Conservation (phyloP, 78 protist species). For the Chrysochromulina parva region DNA sequence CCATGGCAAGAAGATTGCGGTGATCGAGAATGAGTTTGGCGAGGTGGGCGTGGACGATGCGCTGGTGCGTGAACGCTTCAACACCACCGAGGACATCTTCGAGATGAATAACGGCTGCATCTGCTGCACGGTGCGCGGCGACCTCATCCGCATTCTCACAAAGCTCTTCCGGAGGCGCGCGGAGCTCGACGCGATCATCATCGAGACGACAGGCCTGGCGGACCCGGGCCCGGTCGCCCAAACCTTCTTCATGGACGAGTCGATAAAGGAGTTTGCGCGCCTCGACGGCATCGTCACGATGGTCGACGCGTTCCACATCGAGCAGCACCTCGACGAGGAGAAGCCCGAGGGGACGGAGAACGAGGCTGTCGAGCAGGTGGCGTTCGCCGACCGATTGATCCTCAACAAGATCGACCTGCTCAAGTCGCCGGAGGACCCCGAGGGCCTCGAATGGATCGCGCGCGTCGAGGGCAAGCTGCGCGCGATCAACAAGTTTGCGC, state of each 20-base stretch:
- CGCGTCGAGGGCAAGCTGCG: not conserved
- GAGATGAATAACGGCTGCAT: slow-evolving; percentile 38
- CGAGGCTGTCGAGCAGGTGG: slow-evolving; percentile 50
- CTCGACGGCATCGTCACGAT: slow-evolving; percentile 36
- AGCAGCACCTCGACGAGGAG: slow-evolving; percentile 9
- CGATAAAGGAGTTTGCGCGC: not conserved
- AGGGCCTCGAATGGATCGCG: not conserved
- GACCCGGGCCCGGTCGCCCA: slow-evolving; percentile 37
- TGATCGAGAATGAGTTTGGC: slow-evolving; percentile 55
- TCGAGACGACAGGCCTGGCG: slow-evolving; percentile 2
- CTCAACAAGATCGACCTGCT: slow-evolving; percentile 15
- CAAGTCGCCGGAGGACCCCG: not conserved
- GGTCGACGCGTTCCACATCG: slow-evolving; percentile 28
- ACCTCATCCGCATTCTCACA: not conserved
- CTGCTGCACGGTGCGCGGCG: slow-evolving; percentile 34
- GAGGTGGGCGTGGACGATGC: slow-evolving; percentile 29
- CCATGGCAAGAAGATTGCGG: slow-evolving; percentile 25
- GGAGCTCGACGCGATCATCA: no score
- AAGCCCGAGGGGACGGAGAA: slow-evolving; percentile 8
- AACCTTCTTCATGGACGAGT: slow-evolving; percentile 15
- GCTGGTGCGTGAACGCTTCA: not conserved
- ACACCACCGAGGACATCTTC: slow-evolving; percentile 16
- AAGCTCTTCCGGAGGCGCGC: not conserved
- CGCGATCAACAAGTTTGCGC: not conserved
- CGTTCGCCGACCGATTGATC: not conserved